These are phyloP conservation scores for Clavaria fumosa DNA, from an alignment of 768 basidiomycete genomes.

Conservation along the genomic window DNA sequence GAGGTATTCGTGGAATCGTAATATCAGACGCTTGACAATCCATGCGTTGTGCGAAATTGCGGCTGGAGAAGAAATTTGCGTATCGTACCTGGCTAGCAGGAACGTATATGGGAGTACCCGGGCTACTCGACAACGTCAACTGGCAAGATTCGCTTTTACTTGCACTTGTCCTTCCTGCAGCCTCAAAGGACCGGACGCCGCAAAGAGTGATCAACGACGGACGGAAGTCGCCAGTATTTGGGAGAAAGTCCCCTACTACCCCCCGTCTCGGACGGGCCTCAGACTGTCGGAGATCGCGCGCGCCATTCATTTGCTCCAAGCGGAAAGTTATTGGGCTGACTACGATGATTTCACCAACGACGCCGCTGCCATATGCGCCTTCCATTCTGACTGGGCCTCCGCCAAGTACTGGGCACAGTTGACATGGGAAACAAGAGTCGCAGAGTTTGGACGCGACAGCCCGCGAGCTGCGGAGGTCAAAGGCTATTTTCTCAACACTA, in stretches of 20 bases:
- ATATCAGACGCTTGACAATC: constrained; percentile 8
- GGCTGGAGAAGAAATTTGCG: constrained; percentile 12
- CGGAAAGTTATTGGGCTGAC: constrained; percentile 12
- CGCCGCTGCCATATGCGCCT: constrained; percentile 11
- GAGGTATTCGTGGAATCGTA: constrained; percentile 12
- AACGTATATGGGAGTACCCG: constrained; percentile 13
- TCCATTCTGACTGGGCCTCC: constrained; percentile 15
- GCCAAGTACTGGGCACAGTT: constrained; percentile 13
- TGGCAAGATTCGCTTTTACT: constrained; percentile 8
- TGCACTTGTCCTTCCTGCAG: constrained; percentile 11
- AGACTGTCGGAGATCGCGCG: constrained; percentile 1
- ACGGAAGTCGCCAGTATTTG: constrained; percentile 9
- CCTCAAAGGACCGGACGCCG: constrained; percentile 4
- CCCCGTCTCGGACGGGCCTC: not conserved
- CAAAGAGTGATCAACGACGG: constrained; percentile 11
- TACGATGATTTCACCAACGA: constrained; percentile 13
- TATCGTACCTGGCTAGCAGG: constrained; percentile 11
- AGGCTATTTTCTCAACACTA: not conserved
- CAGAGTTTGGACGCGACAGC: constrained; percentile 13
- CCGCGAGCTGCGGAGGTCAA: constrained; percentile 5
- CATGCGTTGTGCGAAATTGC: constrained; percentile 12
- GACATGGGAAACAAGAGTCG: constrained; percentile 10
- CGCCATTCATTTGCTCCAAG: constrained; percentile 7
- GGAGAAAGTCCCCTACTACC: constrained; percentile 4
- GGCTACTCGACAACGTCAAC: constrained; percentile 6